Evolutionary conservation across 371 early-diverging fungal genomes (phyloP).

Genomic region (Mortierella sp.): DNA sequence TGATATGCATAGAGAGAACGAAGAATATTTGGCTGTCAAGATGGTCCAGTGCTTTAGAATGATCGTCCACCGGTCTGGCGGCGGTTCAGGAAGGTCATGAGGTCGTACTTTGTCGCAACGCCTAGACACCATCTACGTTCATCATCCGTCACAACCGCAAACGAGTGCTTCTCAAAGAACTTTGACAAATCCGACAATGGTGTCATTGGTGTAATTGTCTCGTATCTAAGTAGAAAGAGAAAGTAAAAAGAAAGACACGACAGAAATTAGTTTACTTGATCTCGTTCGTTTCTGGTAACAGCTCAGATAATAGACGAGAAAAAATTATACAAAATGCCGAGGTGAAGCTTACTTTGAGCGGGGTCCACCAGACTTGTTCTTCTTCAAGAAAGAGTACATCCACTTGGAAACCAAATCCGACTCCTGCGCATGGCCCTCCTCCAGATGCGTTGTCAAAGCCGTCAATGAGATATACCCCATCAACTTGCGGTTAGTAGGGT

Average conservation of each 20-base stretch:
- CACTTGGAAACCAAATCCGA: conserved; percentile 66
- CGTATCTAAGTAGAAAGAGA: conserved; percentile 59
- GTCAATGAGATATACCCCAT: conserved; percentile 85
- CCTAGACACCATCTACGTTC: conserved; percentile 88
- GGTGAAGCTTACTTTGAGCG: conserved; percentile 29
- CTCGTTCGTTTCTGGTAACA: neutral
- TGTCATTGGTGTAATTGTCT: conserved; percentile 86
- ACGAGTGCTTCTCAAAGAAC: conserved; percentile 80
- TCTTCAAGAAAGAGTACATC: conserved; percentile 74
- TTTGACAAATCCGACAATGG: conserved; percentile 82
- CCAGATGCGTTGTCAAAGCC: conserved; percentile 72
- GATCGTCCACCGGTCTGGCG: conserved; percentile 51
- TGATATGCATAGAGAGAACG: neutral
- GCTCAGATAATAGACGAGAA: neutral
- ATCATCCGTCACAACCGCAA: conserved; percentile 87
- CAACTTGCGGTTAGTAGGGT: conserved; percentile 72
- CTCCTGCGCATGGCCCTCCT: conserved; percentile 62
- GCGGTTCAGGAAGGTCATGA: conserved; percentile 75
- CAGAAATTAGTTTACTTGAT: neutral
- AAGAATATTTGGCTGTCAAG: neutral
- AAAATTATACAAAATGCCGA: neutral
- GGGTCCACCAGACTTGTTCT: conserved; percentile 51
- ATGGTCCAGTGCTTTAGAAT: conserved; percentile 13
- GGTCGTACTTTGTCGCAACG: conserved; percentile 87
- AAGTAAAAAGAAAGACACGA: neutral